Evolutionary conservation across 1,139 yeast genomes (phyloP).

Genomic region (Blastobotrys indianensis): DNA sequence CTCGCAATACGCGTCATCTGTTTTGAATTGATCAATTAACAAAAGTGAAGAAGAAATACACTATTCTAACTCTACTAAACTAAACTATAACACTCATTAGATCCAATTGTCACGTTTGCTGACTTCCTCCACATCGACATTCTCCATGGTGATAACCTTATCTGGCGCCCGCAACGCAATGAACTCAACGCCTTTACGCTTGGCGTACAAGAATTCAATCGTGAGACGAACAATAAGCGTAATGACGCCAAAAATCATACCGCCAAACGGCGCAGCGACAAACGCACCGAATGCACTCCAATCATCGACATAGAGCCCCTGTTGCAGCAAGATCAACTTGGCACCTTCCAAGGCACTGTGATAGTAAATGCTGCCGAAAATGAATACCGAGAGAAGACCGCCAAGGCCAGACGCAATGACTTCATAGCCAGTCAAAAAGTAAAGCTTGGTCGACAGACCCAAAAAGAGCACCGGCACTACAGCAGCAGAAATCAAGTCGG

Average conservation of each 20-base stretch:
- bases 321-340: conserved; percentile 58
- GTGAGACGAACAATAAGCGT: conserved; percentile 49
- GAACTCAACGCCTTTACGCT: conserved; percentile 42
- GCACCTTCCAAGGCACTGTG: conserved; percentile 71
- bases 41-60: not conserved
- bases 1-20: too few species aligned
- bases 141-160: not conserved
- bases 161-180: conserved; percentile 51
- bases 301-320: conserved; percentile 76
- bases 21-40: not conserved
- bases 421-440: conserved; percentile 74
- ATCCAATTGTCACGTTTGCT: not conserved
- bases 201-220: conserved; percentile 32
- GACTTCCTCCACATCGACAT: not conserved
- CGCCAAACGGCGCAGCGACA: conserved; percentile 84
- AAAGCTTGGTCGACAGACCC: conserved; percentile 58
- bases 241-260: conserved; percentile 52
- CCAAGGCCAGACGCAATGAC: conserved; percentile 80
- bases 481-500: conserved; percentile 82
- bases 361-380: conserved; percentile 79
- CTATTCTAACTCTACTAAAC: not conserved
- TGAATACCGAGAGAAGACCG: conserved; percentile 70
- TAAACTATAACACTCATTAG: not conserved
- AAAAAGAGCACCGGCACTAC: conserved; percentile 80
- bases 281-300: conserved; percentile 97